Base-by-base conservation (phyloP, 1,284 basidiomycete species). In the Apiotrichum brassicae region DNA sequence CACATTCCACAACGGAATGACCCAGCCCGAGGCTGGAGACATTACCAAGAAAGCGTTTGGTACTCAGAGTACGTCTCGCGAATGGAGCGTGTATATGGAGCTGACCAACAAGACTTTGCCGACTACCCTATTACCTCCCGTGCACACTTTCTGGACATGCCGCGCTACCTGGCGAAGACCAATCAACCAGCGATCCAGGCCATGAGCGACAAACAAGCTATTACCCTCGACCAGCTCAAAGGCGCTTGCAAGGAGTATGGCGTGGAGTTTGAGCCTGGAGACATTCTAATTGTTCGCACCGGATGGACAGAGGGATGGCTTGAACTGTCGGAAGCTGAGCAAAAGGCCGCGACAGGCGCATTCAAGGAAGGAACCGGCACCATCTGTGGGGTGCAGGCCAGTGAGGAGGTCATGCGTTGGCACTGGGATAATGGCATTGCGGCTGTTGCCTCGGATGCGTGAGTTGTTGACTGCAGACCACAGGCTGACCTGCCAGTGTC, bases 381-480 rank as follows among this genome's bases (percentile, higher is more conserved):
- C 40, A 54, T 56, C 36, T 39, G 46, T 32, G 69, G 70, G 30
- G 63, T 71, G 3, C 51, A 57, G 20, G 56, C 58, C 13, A 48
- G 46, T 26, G 67, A 72, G 33, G 65, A 68, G 9, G 57, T 71
- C 42, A 59, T 65, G 44, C 56, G 51, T 36, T 76, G 70, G 63
- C 63, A 75, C 51, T 76, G 75, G 75, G 69, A 76, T 40, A 63
- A 74, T 25, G 72, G 74, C 34, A 70, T 76, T 41, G 68, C 75
- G 3, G 75, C 75, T 4, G 72, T 76, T 6, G 74, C 63, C 0
- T 63, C 63, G 3, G 75, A 76, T 52, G 60, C 64, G 54, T 65
- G 54, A 44, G 68, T 65, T 48, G 30, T 14, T 18, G 16, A 14
- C 28, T 34, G 33, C 32, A 30, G 20, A 32, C 36, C 18, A 22